Conservation (phyloP, 257 asterid genomes). For the Penstemon davidsonii region DNA sequence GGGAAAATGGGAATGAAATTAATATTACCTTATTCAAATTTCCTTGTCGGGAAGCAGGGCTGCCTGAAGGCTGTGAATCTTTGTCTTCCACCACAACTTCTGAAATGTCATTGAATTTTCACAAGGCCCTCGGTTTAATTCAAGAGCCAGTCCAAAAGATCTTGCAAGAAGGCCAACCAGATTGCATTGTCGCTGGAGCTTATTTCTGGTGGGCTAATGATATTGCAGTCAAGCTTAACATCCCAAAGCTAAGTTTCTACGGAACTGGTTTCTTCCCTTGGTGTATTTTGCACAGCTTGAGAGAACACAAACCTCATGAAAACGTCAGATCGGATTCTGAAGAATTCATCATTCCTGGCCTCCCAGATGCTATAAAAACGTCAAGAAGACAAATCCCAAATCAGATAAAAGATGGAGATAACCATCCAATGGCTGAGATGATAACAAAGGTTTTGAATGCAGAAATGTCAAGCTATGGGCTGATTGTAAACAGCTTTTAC, state of each 20-base stretch:
- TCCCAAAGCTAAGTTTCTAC: constrained; percentile 33
- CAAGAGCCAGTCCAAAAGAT: constrained; percentile 29
- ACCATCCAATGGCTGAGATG: constrained; percentile 6
- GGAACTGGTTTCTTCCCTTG: constrained; percentile 39
- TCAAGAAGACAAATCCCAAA: constrained; percentile 19
- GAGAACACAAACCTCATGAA: constrained; percentile 26
- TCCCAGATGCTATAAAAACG: constrained; percentile 31
- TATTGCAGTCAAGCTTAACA: constrained; percentile 24
- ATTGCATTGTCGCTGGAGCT: constrained; percentile 32
- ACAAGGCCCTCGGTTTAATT: constrained; percentile 33
- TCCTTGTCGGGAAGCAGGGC: constrained; percentile 34
- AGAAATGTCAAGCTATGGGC: constrained; percentile 23
- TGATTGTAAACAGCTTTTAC: constrained; percentile 29
- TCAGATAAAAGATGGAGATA: background rate
- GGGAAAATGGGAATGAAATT: constrained; percentile 27
- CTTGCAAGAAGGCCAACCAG: constrained; percentile 29
- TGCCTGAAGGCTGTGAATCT: constrained; percentile 46
- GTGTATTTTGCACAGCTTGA: constrained; percentile 14
- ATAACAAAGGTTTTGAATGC: background rate
- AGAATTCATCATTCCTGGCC: constrained; percentile 36
- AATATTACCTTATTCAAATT: constrained; percentile 25
- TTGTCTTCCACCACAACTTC: constrained; percentile 32
- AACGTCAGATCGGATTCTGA: constrained; percentile 34
- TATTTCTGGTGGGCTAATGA: constrained; percentile 39
- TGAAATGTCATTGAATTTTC: constrained; percentile 29